Evolutionary conservation across 2,329 filamentous ascomycete species (phyloP).

Genomic region (Trichophyton benhamiae): DNA sequence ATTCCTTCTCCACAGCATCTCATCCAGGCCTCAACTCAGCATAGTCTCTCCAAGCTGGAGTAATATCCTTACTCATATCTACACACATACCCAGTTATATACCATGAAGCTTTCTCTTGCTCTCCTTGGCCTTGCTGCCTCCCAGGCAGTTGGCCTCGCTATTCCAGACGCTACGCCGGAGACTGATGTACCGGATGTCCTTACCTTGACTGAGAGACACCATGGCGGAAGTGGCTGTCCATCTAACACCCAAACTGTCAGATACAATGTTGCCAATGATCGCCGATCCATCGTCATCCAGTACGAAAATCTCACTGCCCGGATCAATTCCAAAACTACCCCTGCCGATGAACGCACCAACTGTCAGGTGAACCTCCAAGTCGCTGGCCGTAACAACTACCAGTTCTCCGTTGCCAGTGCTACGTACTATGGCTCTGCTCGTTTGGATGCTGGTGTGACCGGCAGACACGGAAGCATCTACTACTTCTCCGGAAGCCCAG

Average conservation of each 20-base stretch:
- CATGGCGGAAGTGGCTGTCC: background rate
- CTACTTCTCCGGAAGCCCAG: conserved; percentile 2
- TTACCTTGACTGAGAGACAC: background rate
- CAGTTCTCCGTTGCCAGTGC: background rate
- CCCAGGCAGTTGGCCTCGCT: background rate
- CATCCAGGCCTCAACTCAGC: background rate
- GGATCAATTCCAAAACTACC: background rate
- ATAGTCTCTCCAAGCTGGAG: background rate
- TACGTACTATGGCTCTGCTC: conserved; percentile 1
- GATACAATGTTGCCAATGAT: background rate
- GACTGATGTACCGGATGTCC: background rate
- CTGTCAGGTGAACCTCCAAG: conserved; percentile 2
- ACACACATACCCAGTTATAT: background rate
- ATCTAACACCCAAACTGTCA: background rate
- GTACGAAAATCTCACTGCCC: background rate
- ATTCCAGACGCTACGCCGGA: background rate
- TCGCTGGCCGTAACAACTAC: background rate
- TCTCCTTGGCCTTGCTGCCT: conserved; percentile 2
- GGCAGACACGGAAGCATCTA: conserved; percentile 1
- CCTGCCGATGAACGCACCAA: background rate
- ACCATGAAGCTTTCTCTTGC: conserved; percentile 2
- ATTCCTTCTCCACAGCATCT: background rate
- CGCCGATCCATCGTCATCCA: background rate
- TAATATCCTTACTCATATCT: background rate
- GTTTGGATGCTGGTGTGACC: background rate